Evolutionary conservation across 768 basidiomycete genomes (phyloP).

Genomic region (Mycena belliarum): DNA sequence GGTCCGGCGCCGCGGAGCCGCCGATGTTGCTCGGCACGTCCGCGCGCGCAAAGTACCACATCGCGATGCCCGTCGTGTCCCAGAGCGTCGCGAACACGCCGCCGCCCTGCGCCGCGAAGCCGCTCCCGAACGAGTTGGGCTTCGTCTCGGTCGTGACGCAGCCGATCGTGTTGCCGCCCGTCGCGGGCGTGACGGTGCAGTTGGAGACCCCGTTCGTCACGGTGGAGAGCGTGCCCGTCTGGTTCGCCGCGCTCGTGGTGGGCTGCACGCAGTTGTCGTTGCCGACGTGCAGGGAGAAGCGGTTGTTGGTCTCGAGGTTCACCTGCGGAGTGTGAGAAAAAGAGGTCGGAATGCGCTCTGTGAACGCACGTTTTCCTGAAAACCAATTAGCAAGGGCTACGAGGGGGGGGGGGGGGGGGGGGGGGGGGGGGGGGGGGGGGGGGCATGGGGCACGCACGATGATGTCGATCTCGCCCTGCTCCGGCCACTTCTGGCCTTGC

Average conservation of each 20-base stretch:
- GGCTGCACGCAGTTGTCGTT: conserved; percentile 37
- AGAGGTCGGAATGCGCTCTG: too few species aligned
- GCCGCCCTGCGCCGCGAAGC: conserved; percentile 42
- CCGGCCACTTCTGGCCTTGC: conserved; percentile 36
- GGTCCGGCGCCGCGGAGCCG: conserved; percentile 45
- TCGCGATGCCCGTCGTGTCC: conserved; percentile 50
- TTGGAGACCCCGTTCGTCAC: conserved; percentile 24
- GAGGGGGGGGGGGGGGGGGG: too few species aligned
- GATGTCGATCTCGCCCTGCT: conserved; percentile 58
- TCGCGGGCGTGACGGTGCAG: conserved; percentile 16
- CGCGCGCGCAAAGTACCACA: conserved; percentile 42
- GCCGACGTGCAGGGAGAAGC: conserved; percentile 57
- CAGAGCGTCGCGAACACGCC: conserved; percentile 64
- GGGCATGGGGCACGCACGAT: conserved; percentile 37
- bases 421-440: not conserved
- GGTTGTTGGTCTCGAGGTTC: conserved; percentile 41
- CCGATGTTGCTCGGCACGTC: conserved; percentile 62
- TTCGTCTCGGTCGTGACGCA: conserved; percentile 32
- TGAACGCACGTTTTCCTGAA: conserved; percentile 6
- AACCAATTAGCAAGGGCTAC: not conserved
- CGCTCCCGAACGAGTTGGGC: conserved; percentile 27
- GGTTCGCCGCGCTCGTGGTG: conserved; percentile 27
- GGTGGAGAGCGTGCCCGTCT: conserved; percentile 8
- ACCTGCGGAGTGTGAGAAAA: conserved; percentile 4
- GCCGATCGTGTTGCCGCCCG: conserved; percentile 25